Base-by-base conservation (phyloP, 345 rosid genomes). In the Adansonia digitata region DNA sequence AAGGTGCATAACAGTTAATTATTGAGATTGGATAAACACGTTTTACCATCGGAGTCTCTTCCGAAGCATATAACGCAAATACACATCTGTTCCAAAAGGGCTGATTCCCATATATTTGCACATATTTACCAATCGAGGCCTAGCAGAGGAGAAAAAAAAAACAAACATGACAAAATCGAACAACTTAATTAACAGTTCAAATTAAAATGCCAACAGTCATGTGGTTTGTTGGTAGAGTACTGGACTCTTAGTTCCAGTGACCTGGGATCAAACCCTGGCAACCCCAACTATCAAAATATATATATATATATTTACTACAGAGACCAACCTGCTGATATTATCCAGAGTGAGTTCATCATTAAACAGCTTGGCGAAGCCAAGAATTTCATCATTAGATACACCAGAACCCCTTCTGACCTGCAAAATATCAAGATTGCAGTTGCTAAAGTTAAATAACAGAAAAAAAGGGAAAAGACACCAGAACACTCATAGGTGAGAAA, bases 21-120 rank as follows among this genome's bases (percentile, higher is more conserved):
- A 17, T 46, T 27, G 14, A 69, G 53, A 29, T 17, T 17, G 67
- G n/a, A 73, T 40, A 40, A 45, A 27, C 40, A 60, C 14, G 11
- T 85, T 89, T 88, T 88, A 92, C 98, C 88, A 83, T 74, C 85
- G 97, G 57, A 94, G 77, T 85, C 97, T 88, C 84, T 80, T 87
- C 74, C 97, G 90, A 79, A 94, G 98, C 98, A 90, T 92, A 81
- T 79, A 92, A 27, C 98, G 98, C 59, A 94, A 80, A 81, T 94
- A 91, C 56, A 94, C 97, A 84, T 92, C 98, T 59, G 98, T 94
- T 77, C 98, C 98, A 55, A 75, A 92, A 59, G 98, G 97, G 74
- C 89, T 90, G 76, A 92, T 88, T 81, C 98, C 98, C 98, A 94
- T 94, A 82, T 94, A 94, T 75, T 92, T 92, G 90, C 97, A 94